A percentile compares a stretch with the other conserved stretches of the same genome.
Conservation (phyloP, 192 early-diverging fungal species). For the Entomortierella parvispora region DNA sequence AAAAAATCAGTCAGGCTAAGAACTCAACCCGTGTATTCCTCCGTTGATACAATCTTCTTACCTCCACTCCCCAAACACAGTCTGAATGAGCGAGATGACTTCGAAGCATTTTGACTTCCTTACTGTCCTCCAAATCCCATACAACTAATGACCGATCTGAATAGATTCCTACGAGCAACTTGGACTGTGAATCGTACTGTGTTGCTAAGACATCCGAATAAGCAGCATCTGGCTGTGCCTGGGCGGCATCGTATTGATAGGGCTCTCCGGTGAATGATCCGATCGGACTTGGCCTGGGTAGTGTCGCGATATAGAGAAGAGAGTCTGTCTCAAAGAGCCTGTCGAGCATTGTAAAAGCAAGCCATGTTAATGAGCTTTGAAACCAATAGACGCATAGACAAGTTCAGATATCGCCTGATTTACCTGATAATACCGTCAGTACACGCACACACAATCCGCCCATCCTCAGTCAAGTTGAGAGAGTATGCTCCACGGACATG, state of each 20-base stretch:
- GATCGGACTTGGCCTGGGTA: constrained; percentile 77
- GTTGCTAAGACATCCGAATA: constrained; percentile 73
- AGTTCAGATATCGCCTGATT: background rate
- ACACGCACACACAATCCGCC: constrained; percentile 76
- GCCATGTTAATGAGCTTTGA: background rate
- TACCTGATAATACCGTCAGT: constrained; percentile 79
- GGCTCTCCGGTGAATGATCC: constrained; percentile 56
- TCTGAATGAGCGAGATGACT: constrained; percentile 79
- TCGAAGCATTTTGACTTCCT: constrained; percentile 62
- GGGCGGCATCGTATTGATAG: constrained; percentile 20
- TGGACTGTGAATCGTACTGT: constrained; percentile 60
- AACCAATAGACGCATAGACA: background rate
- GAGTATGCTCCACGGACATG: constrained; percentile 74
- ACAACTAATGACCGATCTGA: constrained; percentile 78
- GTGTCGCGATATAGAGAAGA: constrained; percentile 73
- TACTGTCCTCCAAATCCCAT: constrained; percentile 73
- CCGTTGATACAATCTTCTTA: too few species aligned
- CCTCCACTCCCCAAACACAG: constrained; percentile 88
- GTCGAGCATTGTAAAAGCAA: background rate
- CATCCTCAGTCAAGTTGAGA: constrained; percentile 61
- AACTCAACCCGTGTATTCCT: too few species aligned
- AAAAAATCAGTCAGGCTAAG: too few species aligned
- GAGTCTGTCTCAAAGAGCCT: constrained; percentile 80
- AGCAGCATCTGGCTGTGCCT: constrained; percentile 27
- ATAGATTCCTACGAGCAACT: constrained; percentile 71